Evolutionary conservation across 2,329 filamentous ascomycete genomes (phyloP).

Genomic region (Biscogniauxia sp.): DNA sequence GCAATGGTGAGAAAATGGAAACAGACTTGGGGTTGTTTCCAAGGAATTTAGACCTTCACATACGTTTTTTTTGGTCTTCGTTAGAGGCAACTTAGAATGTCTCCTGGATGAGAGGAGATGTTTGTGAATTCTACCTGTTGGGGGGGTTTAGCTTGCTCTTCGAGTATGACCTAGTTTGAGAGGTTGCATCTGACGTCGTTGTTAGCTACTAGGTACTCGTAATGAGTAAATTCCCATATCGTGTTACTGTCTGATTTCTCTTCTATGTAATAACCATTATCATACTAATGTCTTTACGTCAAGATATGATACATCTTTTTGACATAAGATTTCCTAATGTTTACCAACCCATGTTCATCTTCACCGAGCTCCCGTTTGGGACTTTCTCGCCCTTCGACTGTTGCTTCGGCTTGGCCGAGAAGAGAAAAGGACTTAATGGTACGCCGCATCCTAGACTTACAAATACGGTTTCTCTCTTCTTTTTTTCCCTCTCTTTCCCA

Average conservation of each 20-base stretch:
- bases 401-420: constrained; percentile 25
- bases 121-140: background rate
- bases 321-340: background rate
- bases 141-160: background rate
- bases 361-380: background rate
- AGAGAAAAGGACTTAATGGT: constrained; percentile 12
- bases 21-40: background rate
- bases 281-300: background rate
- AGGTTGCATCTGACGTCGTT: background rate
- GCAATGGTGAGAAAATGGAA: background rate
- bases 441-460: constrained; percentile 15
- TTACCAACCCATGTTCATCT: background rate
- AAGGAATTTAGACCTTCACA: background rate
- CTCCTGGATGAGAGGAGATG: background rate
- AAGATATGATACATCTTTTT: background rate
- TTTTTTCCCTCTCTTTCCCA: background rate
- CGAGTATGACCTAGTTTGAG: background rate
- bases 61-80: background rate
- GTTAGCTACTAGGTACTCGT: background rate
- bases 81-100: background rate
- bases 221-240: background rate
- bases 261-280: background rate
- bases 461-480: background rate
- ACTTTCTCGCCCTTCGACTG: background rate
- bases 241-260: background rate